A percentile compares a stretch with the other conserved stretches of the same genome.
These are phyloP conservation scores for Oemleria cerasiformis DNA, from an alignment of 306 rosid species.

Conservation along the genomic window DNA sequence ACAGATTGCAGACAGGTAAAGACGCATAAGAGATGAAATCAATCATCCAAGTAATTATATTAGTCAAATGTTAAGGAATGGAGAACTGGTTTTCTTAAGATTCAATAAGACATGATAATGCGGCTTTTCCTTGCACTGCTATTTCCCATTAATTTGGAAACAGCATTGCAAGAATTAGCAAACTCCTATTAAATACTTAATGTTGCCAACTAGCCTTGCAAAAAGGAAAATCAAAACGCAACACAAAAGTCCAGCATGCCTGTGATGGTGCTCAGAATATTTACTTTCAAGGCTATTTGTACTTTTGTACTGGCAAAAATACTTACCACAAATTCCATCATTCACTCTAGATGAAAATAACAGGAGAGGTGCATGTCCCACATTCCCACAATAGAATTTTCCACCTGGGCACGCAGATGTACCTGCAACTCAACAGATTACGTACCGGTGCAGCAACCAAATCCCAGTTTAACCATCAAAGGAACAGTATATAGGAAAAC, in stretches of 20 bases:
- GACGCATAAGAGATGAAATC: neutral
- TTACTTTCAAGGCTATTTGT: neutral
- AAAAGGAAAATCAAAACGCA: neutral
- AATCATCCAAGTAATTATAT: neutral
- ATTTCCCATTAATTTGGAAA: neutral
- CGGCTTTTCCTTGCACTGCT: neutral
- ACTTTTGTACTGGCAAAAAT: neutral
- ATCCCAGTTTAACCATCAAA: slow-evolving; percentile 2
- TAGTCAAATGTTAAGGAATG: neutral
- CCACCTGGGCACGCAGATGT: slow-evolving; percentile 94
- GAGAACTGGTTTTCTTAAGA: neutral
- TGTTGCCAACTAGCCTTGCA: neutral
- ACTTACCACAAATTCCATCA: slow-evolving; percentile 94
- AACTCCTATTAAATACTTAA: neutral
- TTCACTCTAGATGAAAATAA: slow-evolving; percentile 87
- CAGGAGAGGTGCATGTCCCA: slow-evolving; percentile 55
- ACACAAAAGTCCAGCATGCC: neutral
- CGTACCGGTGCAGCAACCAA: too few species aligned
- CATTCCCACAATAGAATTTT: slow-evolving; percentile 68
- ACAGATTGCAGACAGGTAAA: slow-evolving; percentile 27
- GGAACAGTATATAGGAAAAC: neutral
- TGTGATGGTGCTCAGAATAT: neutral
- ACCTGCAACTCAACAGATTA: slow-evolving; percentile 37
- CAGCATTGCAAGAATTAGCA: too few species aligned
- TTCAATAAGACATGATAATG: neutral